Percentiles rank a stretch among this genome's conserved stretches.
These are phyloP conservation scores for Entomortierella beljakovae DNA, from an alignment of 192 early-diverging fungal species.

Conservation along the genomic window DNA sequence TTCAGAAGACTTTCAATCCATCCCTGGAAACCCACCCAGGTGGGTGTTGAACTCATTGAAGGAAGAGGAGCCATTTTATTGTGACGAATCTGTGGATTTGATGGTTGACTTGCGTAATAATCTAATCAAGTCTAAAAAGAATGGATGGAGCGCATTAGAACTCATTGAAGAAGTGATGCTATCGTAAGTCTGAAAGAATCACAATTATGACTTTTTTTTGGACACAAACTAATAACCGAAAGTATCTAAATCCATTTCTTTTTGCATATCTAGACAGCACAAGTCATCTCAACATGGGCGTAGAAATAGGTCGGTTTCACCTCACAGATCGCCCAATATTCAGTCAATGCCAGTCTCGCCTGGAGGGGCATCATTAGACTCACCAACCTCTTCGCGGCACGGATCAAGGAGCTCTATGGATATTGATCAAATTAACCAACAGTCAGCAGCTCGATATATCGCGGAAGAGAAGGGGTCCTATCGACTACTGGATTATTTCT, in stretches of 20 bases:
- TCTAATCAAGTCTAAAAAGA: conserved; percentile 23
- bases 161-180: conserved; percentile 37
- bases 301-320: conserved; percentile 35
- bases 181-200: conserved; percentile 25
- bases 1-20: conserved; percentile 19
- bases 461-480: conserved; percentile 39
- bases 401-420: conserved; percentile 25
- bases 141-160: conserved; percentile 42
- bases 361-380: conserved; percentile 23
- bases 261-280: conserved; percentile 2
- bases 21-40: conserved; percentile 24
- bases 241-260: background rate
- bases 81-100: conserved; percentile 45
- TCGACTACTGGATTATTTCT: conserved; percentile 50
- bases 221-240: background rate
- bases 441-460: conserved; percentile 9
- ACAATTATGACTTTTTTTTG: background rate
- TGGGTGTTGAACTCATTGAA: conserved; percentile 36
- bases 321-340: conserved; percentile 11
- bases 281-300: conserved; percentile 12
- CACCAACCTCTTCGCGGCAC: conserved; percentile 14
- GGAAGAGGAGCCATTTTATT: conserved; percentile 25
- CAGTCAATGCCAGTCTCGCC: conserved; percentile 20
- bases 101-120: conserved; percentile 26
- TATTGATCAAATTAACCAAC: conserved; percentile 28